These are phyloP conservation scores for Kregervanrija fluxuum DNA, from an alignment of 805 yeast genomes.

Conservation along the genomic window DNA sequence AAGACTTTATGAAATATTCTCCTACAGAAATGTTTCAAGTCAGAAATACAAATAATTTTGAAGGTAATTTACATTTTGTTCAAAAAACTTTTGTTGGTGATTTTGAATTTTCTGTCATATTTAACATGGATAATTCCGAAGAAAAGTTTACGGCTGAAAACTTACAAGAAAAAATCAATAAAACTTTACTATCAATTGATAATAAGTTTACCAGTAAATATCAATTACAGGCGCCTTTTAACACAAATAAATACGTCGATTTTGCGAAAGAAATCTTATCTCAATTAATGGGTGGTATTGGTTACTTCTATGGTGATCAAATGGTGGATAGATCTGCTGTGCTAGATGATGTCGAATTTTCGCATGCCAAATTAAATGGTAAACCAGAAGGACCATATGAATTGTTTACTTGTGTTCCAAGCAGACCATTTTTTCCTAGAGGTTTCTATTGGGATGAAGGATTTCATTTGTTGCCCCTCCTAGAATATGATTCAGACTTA, in stretches of 20 bases:
- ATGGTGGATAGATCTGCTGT: conserved; percentile 67
- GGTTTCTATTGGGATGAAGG: conserved; percentile 99
- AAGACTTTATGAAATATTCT: conserved; percentile 27
- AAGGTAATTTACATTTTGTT: conserved; percentile 72
- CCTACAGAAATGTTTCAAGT: conserved; percentile 46
- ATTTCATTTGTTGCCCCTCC: conserved; percentile 76
- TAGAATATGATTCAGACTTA: conserved; percentile 77
- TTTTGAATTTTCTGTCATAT: conserved; percentile 69
- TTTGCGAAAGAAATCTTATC: conserved; percentile 80
- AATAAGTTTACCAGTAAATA: conserved; percentile 45
- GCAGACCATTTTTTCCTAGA: conserved; percentile 90
- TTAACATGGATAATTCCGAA: conserved; percentile 37
- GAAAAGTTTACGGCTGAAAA: conserved; percentile 33
- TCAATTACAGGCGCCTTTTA: conserved; percentile 49
- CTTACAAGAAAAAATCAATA: conserved; percentile 30
- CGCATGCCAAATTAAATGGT: conserved; percentile 41
- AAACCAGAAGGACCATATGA: conserved; percentile 69
- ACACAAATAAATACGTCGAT: conserved; percentile 30
- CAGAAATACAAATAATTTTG: conserved; percentile 50
- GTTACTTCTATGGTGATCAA: conserved; percentile 80
- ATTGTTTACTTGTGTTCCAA: conserved; percentile 79
- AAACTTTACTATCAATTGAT: conserved; percentile 35
- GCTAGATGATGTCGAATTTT: conserved; percentile 65
- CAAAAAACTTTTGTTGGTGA: conserved; percentile 71
- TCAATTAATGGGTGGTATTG: conserved; percentile 82